Evolutionary conservation across 805 yeast species (phyloP).

Genomic region (Pichia gijzeniarum): DNA sequence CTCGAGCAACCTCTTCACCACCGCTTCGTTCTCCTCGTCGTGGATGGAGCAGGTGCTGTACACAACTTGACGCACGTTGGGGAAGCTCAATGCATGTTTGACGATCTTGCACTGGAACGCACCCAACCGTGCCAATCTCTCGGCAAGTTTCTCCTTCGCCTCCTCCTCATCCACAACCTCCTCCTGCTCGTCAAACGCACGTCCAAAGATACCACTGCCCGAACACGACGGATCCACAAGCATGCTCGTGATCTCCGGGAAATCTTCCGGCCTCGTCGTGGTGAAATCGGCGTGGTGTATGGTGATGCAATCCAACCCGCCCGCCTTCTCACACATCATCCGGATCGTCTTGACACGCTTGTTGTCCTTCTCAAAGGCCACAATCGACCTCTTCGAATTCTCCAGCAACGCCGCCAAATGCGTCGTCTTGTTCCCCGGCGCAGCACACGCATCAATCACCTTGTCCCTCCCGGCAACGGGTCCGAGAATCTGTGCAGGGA

Average conservation of each 20-base stretch:
- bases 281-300: slow-evolving; percentile 57
- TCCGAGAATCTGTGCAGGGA: slow-evolving; percentile 80
- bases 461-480: slow-evolving; percentile 48
- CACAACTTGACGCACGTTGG: slow-evolving; percentile 68
- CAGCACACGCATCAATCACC: slow-evolving; percentile 92
- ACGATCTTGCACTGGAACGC: slow-evolving; percentile 85
- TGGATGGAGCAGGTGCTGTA: slow-evolving; percentile 96
- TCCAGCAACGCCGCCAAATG: slow-evolving; percentile 69
- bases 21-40: slow-evolving; percentile 89
- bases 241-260: slow-evolving; percentile 63
- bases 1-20: slow-evolving; percentile 68
- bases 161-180: slow-evolving; percentile 38
- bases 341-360: slow-evolving; percentile 62
- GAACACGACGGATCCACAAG: slow-evolving; percentile 97
- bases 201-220: slow-evolving; percentile 96
- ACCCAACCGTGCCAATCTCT: slow-evolving; percentile 65
- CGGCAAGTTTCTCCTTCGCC: slow-evolving; percentile 33
- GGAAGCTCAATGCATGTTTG: slow-evolving; percentile 81
- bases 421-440: slow-evolving; percentile 97
- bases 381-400: slow-evolving; percentile 40
- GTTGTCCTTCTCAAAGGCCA: slow-evolving; percentile 84
- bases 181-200: slow-evolving; percentile 51
- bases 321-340: slow-evolving; percentile 77
- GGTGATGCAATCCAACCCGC: slow-evolving; percentile 41
- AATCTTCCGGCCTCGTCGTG: slow-evolving; percentile 49